Conservation (phyloP, 805 yeast genomes). For the Citeromyces nyonsensis region DNA sequence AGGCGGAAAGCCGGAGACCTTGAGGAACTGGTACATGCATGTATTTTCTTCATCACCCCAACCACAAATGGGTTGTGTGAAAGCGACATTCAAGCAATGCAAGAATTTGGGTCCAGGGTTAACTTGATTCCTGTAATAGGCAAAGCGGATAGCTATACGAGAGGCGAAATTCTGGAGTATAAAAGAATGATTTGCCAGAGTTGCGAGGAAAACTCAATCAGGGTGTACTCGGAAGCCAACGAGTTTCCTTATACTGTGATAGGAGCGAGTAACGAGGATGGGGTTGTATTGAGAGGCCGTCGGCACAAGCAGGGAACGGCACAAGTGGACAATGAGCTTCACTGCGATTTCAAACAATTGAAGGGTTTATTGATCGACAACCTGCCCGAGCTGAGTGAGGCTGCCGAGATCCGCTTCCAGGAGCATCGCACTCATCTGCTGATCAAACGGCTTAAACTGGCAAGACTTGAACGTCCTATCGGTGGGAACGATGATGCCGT, state of each 20-base stretch:
- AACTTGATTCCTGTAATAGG: constrained; percentile 74
- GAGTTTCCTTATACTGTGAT: constrained; percentile 60
- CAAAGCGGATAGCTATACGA: constrained; percentile 63
- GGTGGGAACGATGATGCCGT: too few relatives aligned
- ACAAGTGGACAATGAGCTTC: constrained; percentile 63
- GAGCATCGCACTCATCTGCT: constrained; percentile 46
- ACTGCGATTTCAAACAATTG: constrained; percentile 62
- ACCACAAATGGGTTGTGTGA: constrained; percentile 44
- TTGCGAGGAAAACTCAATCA: constrained; percentile 15
- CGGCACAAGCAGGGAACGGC: constrained; percentile 77
- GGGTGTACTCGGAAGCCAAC: constrained; percentile 5
- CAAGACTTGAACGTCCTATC: too few relatives aligned
- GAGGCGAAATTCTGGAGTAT: constrained; percentile 33
- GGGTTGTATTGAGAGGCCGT: constrained; percentile 52
- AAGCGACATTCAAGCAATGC: constrained; percentile 62
- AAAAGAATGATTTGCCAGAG: constrained; percentile 32
- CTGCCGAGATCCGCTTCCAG: constrained; percentile 71
- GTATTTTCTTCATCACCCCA: constrained; percentile 72
- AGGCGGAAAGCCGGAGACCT: constrained; percentile 24
- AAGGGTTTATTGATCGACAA: constrained; percentile 53
- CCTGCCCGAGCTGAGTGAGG: constrained; percentile 62
- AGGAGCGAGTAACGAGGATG: constrained; percentile 40
- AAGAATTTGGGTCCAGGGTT: constrained; percentile 51
- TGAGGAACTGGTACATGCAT: constrained; percentile 71
- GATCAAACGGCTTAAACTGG: constrained; percentile 20